These are phyloP conservation scores for Aspergillus sp. DNA, from an alignment of 2,329 filamentous ascomycete species.

Conservation along the genomic window DNA sequence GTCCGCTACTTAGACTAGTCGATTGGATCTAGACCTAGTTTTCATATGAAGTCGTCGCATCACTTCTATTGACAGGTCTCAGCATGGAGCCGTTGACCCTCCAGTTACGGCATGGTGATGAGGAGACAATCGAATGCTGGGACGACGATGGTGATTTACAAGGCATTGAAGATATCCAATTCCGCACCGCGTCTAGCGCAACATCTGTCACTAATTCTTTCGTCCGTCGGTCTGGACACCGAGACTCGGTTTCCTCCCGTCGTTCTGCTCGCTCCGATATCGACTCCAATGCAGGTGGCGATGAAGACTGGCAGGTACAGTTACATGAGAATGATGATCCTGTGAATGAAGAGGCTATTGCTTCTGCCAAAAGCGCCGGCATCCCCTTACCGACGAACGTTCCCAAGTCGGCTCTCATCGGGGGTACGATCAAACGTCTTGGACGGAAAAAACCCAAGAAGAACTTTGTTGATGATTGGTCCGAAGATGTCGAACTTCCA, in stretches of 20 bases:
- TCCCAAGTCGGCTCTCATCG: constrained; percentile 81
- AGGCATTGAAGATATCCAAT: constrained; percentile 42
- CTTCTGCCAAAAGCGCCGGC: constrained; percentile 79
- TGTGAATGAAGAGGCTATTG: constrained; percentile 79
- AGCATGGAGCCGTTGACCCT: constrained; percentile 36
- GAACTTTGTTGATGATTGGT: constrained; percentile 75
- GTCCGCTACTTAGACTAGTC: constrained; percentile 8
- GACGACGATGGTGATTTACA: constrained; percentile 47
- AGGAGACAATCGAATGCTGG: constrained; percentile 44
- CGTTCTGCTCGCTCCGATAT: constrained; percentile 78
- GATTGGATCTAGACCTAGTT: background rate
- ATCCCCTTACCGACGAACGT: constrained; percentile 87
- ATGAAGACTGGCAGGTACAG: constrained; percentile 85
- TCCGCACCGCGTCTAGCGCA: constrained; percentile 41
- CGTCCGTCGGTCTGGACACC: constrained; percentile 44
- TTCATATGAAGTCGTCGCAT: background rate
- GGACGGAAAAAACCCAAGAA: constrained; percentile 69
- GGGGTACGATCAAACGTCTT: constrained; percentile 87
- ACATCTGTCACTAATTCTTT: constrained; percentile 43
- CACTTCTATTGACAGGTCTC: background rate
- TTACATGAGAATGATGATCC: constrained; percentile 79
- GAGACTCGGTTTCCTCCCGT: constrained; percentile 77
- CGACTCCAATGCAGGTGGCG: constrained; percentile 64
- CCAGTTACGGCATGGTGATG: constrained; percentile 26
- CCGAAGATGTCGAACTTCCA: constrained; percentile 70